phyloP scores from a whole-genome alignment of 2,329 filamentous ascomycete genomes.

The Penicillium frequentans region DNA sequence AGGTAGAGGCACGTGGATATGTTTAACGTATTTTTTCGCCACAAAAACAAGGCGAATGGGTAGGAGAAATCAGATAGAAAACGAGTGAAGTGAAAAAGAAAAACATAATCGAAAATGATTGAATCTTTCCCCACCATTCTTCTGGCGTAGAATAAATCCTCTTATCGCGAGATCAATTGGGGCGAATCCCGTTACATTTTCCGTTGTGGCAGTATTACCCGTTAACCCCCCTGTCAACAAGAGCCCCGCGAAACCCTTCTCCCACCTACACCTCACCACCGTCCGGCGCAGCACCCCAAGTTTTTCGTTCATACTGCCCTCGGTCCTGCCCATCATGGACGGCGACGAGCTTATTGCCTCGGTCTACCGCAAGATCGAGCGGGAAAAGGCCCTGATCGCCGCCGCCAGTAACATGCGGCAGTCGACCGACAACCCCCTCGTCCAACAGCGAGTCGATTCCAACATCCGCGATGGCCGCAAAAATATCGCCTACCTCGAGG shows the following conservation, averaged over 20 bases:
- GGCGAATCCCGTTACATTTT: constrained; percentile 20
- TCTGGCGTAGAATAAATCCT: not conserved
- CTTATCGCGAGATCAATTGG: constrained; percentile 7
- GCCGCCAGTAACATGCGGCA: constrained; percentile 93
- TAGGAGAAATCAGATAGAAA: not conserved
- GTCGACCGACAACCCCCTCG: constrained; percentile 89
- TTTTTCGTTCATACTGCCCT: constrained; percentile 4
- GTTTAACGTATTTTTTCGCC: not conserved
- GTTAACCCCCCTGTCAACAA: constrained; percentile 25
- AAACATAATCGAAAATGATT: not conserved
- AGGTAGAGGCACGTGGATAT: not conserved
- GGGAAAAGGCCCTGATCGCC: constrained; percentile 92
- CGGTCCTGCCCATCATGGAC: constrained; percentile 50
- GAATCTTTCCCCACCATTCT: not conserved
- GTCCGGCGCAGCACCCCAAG: not conserved
- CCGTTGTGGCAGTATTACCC: constrained; percentile 25
- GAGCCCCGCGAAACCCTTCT: constrained; percentile 27
- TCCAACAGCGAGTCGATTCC: constrained; percentile 85
- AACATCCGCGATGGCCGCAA: constrained; percentile 91
- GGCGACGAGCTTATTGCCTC: constrained; percentile 68
- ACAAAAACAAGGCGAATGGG: not conserved
- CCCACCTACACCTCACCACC: constrained; percentile 16
- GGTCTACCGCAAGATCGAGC: constrained; percentile 95
- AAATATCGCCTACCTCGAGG: constrained; percentile 95
- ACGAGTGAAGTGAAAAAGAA: not conserved